Evolutionary conservation across 1,284 basidiomycete species (phyloP), one percentile per base, ranked within the genome.

Genomic region (Microbotryomycetes sp.): DNA sequence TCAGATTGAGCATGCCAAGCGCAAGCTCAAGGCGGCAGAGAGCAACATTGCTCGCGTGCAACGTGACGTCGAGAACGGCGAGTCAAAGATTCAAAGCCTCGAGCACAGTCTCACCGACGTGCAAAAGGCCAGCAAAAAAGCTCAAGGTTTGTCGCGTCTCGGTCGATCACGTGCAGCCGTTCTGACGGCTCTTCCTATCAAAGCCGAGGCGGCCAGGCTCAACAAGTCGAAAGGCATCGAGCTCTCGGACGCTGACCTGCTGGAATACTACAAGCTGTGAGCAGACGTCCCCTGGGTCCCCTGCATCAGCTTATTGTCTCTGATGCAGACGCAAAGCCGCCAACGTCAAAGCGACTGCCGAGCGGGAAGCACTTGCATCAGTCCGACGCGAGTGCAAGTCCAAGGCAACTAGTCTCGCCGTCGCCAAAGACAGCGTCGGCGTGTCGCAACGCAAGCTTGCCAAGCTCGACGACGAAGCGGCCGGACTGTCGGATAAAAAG

Each of bases 261-360:
- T 87, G 52, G 88, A 96, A 72, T 99, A 99, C 75, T 86, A 87
- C 45, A 78, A 81, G 72, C 78, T 96, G 88, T 91, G 65, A 70
- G 86, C 73, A 13, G 9, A 23, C 9, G 13, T 24, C 35, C 18
- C 35, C 18, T 54, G 15, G 15, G 52, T 24, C 45, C 45, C 41
- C 30, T 51, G n/a, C 35, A 21, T 27, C 41, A 46, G 52, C 29
- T 11, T 4, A 28, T 13, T 26, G 46, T 64, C 57, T 28, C 2
- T 45, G 48, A 49, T 45, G 91, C 78, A 84, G 85, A 0, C 78
- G 87, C 91, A 57, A 60, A 71, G 67, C 28, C n/a, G 45, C 52
- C 5, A 88, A 85, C 63, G 77, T 86, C 2, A 81, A 87, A 47
- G 91, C 89, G 0, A 85, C 92, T 0, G 82, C 86, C 35, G 92